Evolutionary conservation across 306 rosid genomes (phyloP).

Genomic region (Clitoria ternatea): DNA sequence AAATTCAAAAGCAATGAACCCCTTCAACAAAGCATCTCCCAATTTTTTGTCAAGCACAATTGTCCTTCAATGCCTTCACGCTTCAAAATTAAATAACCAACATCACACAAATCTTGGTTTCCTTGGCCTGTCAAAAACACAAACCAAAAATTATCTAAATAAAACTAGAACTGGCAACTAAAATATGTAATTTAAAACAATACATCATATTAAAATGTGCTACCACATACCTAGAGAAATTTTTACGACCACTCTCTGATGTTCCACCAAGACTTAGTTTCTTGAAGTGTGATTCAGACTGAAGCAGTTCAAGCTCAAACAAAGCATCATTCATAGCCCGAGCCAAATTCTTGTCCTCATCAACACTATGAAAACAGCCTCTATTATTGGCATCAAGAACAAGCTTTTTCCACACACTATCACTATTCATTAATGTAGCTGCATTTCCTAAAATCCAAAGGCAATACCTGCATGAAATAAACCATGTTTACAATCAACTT

Average conservation of each 20-base stretch:
- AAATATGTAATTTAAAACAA: no score
- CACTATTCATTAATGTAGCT: constrained; percentile 22
- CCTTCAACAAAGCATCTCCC: no score
- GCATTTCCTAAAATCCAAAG: constrained; percentile 53
- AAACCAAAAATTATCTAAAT: no score
- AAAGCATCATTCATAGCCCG: constrained; percentile 20
- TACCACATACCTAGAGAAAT: no score
- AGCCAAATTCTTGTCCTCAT: constrained; percentile 33
- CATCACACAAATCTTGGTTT: no score
- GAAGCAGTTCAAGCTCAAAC: constrained; percentile 31
- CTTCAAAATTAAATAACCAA: no score
- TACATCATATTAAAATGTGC: no score
- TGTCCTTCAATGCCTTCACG: no score
- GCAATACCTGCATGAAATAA: constrained; percentile 23
- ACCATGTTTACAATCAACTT: background rate
- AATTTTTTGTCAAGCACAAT: no score
- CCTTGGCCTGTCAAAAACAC: no score
- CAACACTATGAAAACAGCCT: constrained; percentile 33
- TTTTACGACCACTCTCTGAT: background rate
- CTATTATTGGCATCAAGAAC: constrained; percentile 38
- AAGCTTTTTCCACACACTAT: constrained; percentile 37
- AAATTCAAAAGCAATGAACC: no score
- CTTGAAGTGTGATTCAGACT: background rate
- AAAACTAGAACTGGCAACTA: no score
- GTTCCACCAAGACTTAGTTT: constrained; percentile 9